A percentile compares a stretch with the other conserved stretches of the same genome.
These are phyloP conservation scores for Penicillium atrosanguineum DNA, from an alignment of 495 filamentous ascomycete species.

Conservation along the genomic window DNA sequence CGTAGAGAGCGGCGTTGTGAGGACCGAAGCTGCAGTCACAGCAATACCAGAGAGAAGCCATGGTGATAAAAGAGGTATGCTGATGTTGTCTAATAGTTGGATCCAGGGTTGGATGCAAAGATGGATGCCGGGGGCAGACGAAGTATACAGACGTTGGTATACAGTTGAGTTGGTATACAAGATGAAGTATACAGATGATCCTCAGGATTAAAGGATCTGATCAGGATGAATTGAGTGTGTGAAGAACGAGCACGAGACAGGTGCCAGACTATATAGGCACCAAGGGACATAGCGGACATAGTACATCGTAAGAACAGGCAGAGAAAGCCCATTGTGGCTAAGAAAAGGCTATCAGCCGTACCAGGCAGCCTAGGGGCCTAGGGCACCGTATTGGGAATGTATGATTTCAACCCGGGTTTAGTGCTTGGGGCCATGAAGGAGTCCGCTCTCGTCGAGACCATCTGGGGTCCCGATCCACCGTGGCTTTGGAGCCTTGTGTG, in stretches of 20 bases:
- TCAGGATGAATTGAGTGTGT: slow-evolving; percentile 1
- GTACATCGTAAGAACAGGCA: slow-evolving; percentile 9
- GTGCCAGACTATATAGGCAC: neutral
- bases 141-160: neutral
- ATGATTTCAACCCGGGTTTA: neutral
- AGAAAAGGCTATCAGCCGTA: slow-evolving; percentile 4
- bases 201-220: slow-evolving; percentile 1
- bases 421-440: neutral
- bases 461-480: neutral
- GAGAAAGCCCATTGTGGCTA: slow-evolving; percentile 1
- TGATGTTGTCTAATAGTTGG: too few species aligned
- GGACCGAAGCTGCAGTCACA: slow-evolving; percentile 33
- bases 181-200: neutral
- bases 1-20: slow-evolving; percentile 24
- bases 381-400: slow-evolving; percentile 13
- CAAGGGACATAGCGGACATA: neutral
- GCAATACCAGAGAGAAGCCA: slow-evolving; percentile 35
- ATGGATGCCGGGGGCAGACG: neutral
- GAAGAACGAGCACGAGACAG: neutral
- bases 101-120: too few species aligned
- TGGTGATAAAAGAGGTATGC: slow-evolving; percentile 1
- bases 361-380: slow-evolving; percentile 7
- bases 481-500: neutral
- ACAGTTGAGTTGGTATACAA: neutral
- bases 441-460: slow-evolving; percentile 1